Percentiles rank a stretch among this genome's conserved stretches.
Conservation (phyloP, 2,329 filamentous ascomycete genomes). For the Claviceps cyperi region DNA sequence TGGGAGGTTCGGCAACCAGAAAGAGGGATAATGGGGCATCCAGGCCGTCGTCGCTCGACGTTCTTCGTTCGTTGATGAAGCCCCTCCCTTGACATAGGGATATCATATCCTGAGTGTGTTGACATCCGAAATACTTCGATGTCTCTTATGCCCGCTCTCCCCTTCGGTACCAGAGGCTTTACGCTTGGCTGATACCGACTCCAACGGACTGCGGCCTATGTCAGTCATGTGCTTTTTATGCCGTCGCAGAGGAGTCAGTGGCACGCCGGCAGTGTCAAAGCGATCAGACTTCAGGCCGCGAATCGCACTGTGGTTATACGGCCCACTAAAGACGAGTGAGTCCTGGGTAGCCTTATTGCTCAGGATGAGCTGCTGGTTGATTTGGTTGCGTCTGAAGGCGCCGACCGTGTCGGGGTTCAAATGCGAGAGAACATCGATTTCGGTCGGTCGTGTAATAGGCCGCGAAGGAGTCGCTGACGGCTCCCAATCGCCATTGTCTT, state of each 20-base stretch:
- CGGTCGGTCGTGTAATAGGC: slow-evolving; percentile 32
- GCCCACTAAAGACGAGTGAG: slow-evolving; percentile 46
- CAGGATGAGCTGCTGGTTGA: slow-evolving; percentile 44
- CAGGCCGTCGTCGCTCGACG: slow-evolving; percentile 34
- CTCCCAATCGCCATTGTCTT: slow-evolving; percentile 27
- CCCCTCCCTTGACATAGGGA: not conserved
- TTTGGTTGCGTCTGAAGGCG: slow-evolving; percentile 60
- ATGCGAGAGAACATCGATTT: slow-evolving; percentile 39
- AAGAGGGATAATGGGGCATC: slow-evolving; percentile 3
- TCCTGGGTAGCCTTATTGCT: slow-evolving; percentile 47
- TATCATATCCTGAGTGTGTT: slow-evolving; percentile 30
- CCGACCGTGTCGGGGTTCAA: slow-evolving; percentile 54
- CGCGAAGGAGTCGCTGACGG: slow-evolving; percentile 37
- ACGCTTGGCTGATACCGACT: slow-evolving; percentile 35
- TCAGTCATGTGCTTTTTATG: slow-evolving; percentile 35
- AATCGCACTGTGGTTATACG: slow-evolving; percentile 45
- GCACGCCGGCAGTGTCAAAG: slow-evolving; percentile 49
- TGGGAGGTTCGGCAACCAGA: too few relatives aligned
- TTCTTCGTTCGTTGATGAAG: not conserved
- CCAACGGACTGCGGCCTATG: slow-evolving; percentile 34
- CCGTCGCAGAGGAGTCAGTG: slow-evolving; percentile 53
- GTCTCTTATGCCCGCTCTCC: slow-evolving; percentile 35
- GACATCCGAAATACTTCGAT: slow-evolving; percentile 45
- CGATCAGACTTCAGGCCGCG: slow-evolving; percentile 51
- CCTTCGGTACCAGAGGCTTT: slow-evolving; percentile 33